These are phyloP conservation scores for Silene conica DNA, from an alignment of 148 eudicot genomes.

Conservation along the genomic window DNA sequence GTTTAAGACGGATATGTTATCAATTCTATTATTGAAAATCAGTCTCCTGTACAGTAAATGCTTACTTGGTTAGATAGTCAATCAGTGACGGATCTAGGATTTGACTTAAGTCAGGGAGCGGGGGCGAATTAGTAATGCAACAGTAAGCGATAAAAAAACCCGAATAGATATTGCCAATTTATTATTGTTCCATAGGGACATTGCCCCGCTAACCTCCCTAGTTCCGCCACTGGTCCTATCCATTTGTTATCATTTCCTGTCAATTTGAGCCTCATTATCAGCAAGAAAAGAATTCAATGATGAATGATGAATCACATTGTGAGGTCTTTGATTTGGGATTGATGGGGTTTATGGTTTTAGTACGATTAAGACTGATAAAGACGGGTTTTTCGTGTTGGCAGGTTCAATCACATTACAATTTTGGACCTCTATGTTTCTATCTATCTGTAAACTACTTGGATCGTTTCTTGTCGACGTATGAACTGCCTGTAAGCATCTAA, in stretches of 20 bases:
- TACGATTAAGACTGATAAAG: conserved; percentile 17
- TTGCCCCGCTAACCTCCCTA: too few relatives aligned
- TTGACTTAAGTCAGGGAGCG: not conserved
- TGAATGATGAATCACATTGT: conserved; percentile 14
- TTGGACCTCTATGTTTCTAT: conserved; percentile 65
- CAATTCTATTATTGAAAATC: not conserved
- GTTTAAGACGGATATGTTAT: too few relatives aligned
- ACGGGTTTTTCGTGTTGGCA: conserved; percentile 24
- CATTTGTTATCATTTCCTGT: conserved; percentile 8
- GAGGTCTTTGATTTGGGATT: conserved; percentile 6
- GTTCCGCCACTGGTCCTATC: too few relatives aligned
- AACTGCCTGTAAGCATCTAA: conserved; percentile 54
- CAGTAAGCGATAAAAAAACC: too few relatives aligned
- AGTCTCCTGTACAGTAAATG: not conserved
- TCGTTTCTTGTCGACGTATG: conserved; percentile 60
- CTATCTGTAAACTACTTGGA: conserved; percentile 70
- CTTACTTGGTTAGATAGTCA: not conserved
- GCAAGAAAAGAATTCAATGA: not conserved
- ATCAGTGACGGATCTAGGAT: not conserved
- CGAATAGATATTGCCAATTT: too few relatives aligned
- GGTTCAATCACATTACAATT: conserved; percentile 67
- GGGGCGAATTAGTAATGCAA: too few relatives aligned
- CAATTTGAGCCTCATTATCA: too few relatives aligned
- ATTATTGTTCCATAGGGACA: too few relatives aligned
- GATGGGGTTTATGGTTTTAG: not conserved